Conservation (phyloP, 305 asterid genomes). For the Lippia alba region DNA sequence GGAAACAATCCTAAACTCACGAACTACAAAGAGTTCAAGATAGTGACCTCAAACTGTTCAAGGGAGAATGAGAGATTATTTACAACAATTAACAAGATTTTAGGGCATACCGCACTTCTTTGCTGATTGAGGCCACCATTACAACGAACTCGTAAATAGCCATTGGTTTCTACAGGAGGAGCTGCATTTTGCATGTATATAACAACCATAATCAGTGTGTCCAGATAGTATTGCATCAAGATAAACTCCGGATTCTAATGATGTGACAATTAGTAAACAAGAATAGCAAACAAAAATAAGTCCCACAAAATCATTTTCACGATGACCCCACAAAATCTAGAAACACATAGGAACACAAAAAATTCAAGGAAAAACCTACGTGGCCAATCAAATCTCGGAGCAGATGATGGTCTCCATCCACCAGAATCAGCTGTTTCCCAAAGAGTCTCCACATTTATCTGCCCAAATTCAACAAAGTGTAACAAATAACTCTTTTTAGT, state of each 20-base stretch:
- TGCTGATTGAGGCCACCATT: constrained; percentile 99
- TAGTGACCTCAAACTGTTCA: neutral
- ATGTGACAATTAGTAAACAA: constrained; percentile 20
- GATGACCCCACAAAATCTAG: constrained; percentile 13
- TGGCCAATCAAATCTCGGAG: constrained; percentile 95
- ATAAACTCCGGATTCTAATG: constrained; percentile 16
- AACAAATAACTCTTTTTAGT: constrained; percentile 17
- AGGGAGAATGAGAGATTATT: constrained; percentile 12
- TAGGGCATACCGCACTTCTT: constrained; percentile 80
- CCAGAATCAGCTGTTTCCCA: constrained; percentile 83
- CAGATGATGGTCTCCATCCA: constrained; percentile 97
- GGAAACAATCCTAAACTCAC: constrained; percentile 2
- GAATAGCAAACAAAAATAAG: neutral
- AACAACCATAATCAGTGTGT: constrained; percentile 32
- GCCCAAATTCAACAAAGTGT: constrained; percentile 38
- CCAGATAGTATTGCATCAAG: neutral
- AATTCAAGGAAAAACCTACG: constrained; percentile 51
- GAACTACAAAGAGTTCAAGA: neutral
- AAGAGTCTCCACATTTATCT: constrained; percentile 76
- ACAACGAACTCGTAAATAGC: constrained; percentile 93
- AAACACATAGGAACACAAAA: neutral
- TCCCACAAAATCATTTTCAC: constrained; percentile 19
- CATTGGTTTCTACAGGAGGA: constrained; percentile 80
- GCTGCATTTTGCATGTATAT: constrained; percentile 53
- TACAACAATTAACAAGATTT: constrained; percentile 20